These are phyloP conservation scores for Sarcocystis neurona DNA, from an alignment of 169 alveolate genomes.

Conservation along the genomic window DNA sequence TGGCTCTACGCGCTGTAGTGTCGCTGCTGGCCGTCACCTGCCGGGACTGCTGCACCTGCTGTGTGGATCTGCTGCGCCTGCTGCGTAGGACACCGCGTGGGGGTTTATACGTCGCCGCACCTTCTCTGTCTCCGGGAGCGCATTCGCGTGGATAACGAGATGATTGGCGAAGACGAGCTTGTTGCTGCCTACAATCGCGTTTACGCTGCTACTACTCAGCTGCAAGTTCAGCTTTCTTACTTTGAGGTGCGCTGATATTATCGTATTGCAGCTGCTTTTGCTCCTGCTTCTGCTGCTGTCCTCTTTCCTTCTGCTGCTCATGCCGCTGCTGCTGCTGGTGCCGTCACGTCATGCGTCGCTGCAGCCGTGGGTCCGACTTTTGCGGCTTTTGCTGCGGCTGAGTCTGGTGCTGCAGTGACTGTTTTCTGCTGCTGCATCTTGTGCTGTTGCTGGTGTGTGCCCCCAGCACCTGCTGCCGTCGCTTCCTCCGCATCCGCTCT, in stretches of 20 bases:
- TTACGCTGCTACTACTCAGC: slow-evolving; percentile 51
- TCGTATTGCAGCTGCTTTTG: slow-evolving; percentile 59
- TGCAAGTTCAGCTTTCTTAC: slow-evolving; percentile 73
- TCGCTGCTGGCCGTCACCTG: neutral
- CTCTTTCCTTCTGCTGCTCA: neutral
- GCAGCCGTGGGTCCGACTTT: neutral
- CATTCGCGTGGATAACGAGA: slow-evolving; percentile 73
- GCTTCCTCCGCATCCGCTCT: too few relatives aligned
- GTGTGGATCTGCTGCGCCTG: neutral
- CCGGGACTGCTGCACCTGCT: neutral
- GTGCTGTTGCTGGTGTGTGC: too few relatives aligned
- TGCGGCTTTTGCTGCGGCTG: neutral
- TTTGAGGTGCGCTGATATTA: slow-evolving; percentile 71
- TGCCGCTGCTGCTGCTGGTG: neutral
- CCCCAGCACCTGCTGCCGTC: too few relatives aligned
- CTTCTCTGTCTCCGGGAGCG: slow-evolving; percentile 84
- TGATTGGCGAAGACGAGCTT: slow-evolving; percentile 70
- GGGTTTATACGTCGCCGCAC: slow-evolving; percentile 91
- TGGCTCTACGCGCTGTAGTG: too few relatives aligned
- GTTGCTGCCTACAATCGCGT: slow-evolving; percentile 62
- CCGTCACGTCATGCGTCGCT: neutral
- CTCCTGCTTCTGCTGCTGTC: neutral
- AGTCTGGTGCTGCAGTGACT: neutral
- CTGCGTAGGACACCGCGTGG: slow-evolving; percentile 78
- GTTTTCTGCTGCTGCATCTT: too few relatives aligned